Evolutionary conservation across 2,329 filamentous ascomycete species (phyloP).

Genomic region (Penicillium sp.): DNA sequence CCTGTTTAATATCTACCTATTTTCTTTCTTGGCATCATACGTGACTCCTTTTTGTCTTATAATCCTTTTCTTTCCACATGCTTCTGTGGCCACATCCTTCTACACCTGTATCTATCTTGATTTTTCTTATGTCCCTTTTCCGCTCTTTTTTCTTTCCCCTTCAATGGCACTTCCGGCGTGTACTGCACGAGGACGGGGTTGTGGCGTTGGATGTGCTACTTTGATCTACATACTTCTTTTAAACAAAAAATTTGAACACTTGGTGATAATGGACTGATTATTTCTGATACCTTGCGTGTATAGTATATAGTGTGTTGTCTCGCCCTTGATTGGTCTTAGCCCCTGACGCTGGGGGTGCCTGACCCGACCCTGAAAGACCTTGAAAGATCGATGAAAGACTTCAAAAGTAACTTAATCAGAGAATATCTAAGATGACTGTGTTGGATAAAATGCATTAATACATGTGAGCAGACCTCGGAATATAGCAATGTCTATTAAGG

Average conservation of each 20-base stretch:
- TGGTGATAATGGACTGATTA: not conserved
- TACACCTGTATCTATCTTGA: slow-evolving; percentile 13
- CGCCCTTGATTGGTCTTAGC: slow-evolving; percentile 4
- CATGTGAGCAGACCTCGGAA: not conserved
- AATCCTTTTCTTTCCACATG: slow-evolving; percentile 8
- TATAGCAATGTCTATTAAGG: not conserved
- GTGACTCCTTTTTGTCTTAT: slow-evolving; percentile 16
- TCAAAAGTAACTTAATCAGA: too few relatives aligned
- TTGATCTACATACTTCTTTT: slow-evolving; percentile 1
- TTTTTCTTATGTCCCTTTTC: not conserved
- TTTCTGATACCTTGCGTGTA: not conserved
- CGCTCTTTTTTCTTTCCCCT: not conserved
- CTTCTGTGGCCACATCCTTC: slow-evolving; percentile 1
- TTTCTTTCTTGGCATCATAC: slow-evolving; percentile 4
- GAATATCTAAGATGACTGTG: not conserved
- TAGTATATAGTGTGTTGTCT: not conserved
- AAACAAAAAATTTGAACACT: not conserved
- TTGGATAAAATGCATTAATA: not conserved
- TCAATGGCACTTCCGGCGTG: slow-evolving; percentile 4
- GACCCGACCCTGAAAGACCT: not conserved
- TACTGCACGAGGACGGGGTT: slow-evolving; percentile 7
- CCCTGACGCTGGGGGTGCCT: not conserved
- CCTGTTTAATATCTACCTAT: not conserved
- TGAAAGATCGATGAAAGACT: not conserved
- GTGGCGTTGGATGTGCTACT: slow-evolving; percentile 4